Conservation (phyloP, 768 basidiomycete genomes). For the Tulasnella calospora region DNA sequence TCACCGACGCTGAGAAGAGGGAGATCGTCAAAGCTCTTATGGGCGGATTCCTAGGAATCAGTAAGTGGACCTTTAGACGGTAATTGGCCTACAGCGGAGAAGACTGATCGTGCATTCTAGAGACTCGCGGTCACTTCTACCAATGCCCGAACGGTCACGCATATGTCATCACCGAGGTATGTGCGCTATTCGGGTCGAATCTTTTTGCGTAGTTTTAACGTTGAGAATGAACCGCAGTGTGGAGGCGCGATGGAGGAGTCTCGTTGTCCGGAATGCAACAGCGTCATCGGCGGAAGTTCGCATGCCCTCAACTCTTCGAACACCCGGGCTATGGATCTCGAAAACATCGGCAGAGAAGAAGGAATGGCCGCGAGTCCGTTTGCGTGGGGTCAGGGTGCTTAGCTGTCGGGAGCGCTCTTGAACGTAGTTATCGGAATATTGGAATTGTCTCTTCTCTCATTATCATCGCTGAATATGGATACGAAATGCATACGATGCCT, state of each 20-base stretch:
- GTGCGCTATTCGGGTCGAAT: not conserved
- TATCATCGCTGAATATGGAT: not conserved
- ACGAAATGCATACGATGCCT: too few relatives aligned
- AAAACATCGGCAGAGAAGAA: conserved; percentile 7
- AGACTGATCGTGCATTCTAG: not conserved
- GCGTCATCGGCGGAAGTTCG: conserved; percentile 27
- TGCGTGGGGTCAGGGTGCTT: not conserved
- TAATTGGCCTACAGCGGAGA: not conserved
- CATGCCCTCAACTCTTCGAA: conserved; percentile 27
- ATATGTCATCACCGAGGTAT: conserved; percentile 30
- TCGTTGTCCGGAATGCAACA: conserved; percentile 31
- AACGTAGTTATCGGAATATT: not conserved
- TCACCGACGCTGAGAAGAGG: conserved; percentile 53
- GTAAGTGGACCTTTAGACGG: not conserved
- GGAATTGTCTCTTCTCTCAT: not conserved
- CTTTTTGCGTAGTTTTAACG: not conserved
- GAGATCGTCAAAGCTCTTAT: conserved; percentile 48
- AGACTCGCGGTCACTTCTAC: conserved; percentile 21
- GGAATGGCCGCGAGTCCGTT: not conserved
- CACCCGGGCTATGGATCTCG: conserved; percentile 26
- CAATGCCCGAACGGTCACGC: conserved; percentile 30
- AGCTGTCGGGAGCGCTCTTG: not conserved
- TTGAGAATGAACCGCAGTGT: conserved; percentile 16
- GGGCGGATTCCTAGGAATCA: not conserved
- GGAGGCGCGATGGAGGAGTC: conserved; percentile 25